phyloP scores from a whole-genome alignment of 768 basidiomycete species.

The Mycena galopus region DNA sequence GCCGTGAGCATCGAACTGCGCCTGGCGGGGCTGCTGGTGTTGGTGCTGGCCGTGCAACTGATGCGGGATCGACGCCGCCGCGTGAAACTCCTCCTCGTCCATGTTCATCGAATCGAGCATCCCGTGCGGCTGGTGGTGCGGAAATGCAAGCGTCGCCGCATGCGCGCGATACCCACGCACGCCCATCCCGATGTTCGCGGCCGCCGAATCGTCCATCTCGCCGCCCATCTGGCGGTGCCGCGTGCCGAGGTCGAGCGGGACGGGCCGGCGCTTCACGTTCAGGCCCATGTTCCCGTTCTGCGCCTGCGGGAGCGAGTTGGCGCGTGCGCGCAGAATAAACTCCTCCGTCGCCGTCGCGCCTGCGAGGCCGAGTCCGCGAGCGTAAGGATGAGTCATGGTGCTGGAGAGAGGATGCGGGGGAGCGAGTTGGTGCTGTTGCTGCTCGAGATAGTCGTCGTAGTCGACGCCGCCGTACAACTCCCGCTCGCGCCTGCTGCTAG shows the following conservation, averaged over 20 bases:
- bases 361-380: slow-evolving; percentile 30
- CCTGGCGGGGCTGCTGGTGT: slow-evolving; percentile 27
- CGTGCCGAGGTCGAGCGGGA: slow-evolving; percentile 50
- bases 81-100: slow-evolving; percentile 56
- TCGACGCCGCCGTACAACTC: slow-evolving; percentile 20
- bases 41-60: slow-evolving; percentile 5
- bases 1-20: slow-evolving; percentile 15
- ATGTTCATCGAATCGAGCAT: slow-evolving; percentile 43
- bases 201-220: slow-evolving; percentile 23
- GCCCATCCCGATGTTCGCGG: slow-evolving; percentile 54
- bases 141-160: slow-evolving; percentile 48
- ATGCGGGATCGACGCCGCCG: slow-evolving; percentile 21
- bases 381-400: neutral
- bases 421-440: slow-evolving; percentile 28
- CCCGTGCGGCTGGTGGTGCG: slow-evolving; percentile 38
- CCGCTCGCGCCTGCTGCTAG: slow-evolving; percentile 14
- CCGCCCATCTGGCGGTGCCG: slow-evolving; percentile 29
- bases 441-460: slow-evolving; percentile 12
- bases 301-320: slow-evolving; percentile 45
- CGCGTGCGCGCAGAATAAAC: slow-evolving; percentile 72
- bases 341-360: slow-evolving; percentile 72
- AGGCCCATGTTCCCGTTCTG: neutral
- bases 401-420: neutral
- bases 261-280: slow-evolving; percentile 45
- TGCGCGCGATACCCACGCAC: slow-evolving; percentile 58